Base-by-base conservation (phyloP, 78 protist genomes). In the Emiliania huxleyi region DNA sequence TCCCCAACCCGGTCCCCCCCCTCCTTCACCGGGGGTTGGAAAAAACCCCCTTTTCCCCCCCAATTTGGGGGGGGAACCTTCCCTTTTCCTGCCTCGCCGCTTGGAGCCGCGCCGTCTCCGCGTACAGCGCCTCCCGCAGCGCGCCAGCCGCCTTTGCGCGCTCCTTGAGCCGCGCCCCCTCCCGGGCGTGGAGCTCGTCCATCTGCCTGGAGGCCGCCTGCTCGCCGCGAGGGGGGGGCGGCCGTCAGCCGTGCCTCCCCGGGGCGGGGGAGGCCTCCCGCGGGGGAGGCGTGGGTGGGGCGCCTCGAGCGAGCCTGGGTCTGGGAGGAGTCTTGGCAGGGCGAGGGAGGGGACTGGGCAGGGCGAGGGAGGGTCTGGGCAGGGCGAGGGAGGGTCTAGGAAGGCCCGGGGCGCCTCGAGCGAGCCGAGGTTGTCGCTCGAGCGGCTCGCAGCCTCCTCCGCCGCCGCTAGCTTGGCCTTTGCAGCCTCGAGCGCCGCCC, bases 11-110 rank as follows among this genome's bases (percentile, higher is more conserved):
- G n/a, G n/a, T n/a, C n/a, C n/a, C n/a, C n/a, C n/a, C n/a, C n/a
- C n/a, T n/a, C n/a, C n/a, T 25, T 2, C 38, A 35, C 89, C 11
- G 18, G 29, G 89, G 56, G 89, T 81, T 81, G 56, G 56, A 42
- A 8, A 45, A 26, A 29, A 35, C 48, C 52, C 71, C 45, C 43
- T 93, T 93, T 1, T 95, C 94, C 5, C 98, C 97, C 29, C 43
- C 18, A 56, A 96, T 92, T 88, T 96, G 96, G 46, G 97, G 93
- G 46, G 91, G n/a, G 48, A 90, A 44, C 91, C 49, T 84, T 35
- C 93, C 56, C 94, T 96, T 94, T 44, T 69, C 49, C 26, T 91
- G 91, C 42, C 95, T 56, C 56, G 81, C 49, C 38, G 25, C 55
- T 95, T 79, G 93, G 79, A 95, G 95, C 90, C 46, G 92, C 81